Conservation (phyloP, 345 rosid species). For the Eucalyptus marginata region DNA sequence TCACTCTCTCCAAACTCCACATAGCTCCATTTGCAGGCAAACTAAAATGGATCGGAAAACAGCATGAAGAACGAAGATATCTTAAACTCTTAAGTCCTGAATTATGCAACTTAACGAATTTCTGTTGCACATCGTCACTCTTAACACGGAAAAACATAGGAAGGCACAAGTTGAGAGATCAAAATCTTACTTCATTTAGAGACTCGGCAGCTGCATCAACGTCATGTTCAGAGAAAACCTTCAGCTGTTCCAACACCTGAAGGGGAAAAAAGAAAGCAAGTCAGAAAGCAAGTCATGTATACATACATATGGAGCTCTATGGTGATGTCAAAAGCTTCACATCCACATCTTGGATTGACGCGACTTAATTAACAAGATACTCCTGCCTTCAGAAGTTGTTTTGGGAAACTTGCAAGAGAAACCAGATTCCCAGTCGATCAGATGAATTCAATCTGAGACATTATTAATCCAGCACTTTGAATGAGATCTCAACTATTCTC, state of each 20-base stretch:
- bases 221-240: slow-evolving; percentile 69
- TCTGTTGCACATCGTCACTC: neutral
- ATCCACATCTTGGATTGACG: neutral
- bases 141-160: neutral
- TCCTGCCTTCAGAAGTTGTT: rapidly evolving
- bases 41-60: neutral
- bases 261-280: neutral
- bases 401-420: neutral
- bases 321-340: neutral
- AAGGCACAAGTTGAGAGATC: neutral
- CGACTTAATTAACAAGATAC: neutral
- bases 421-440: neutral
- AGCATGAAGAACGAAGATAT: neutral
- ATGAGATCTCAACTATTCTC: neutral
- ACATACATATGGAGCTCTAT: neutral
- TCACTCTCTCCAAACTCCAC: slow-evolving; percentile 21
- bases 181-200: slow-evolving; percentile 54
- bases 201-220: slow-evolving; percentile 68
- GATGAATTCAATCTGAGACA: neutral
- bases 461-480: neutral
- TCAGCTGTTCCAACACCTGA: slow-evolving; percentile 63
- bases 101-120: rapidly evolving
- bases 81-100: neutral
- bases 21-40: neutral
- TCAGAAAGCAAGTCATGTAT: too few relatives aligned